A percentile compares a stretch with the other conserved stretches of the same genome.
Conservation (phyloP, 257 asterid genomes). For the Solanum tarapatanum region DNA sequence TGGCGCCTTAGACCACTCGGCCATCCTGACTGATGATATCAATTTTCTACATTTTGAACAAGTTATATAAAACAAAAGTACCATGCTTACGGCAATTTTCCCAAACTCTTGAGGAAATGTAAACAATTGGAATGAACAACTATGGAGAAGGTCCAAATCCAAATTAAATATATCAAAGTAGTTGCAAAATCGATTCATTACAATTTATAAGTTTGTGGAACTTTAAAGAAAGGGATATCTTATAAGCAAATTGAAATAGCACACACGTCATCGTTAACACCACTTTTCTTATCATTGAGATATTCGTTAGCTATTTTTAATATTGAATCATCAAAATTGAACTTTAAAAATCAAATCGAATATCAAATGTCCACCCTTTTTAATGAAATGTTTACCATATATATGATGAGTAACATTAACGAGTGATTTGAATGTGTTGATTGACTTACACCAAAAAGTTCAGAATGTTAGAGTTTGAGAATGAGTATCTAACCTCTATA, state of each 20-base stretch:
- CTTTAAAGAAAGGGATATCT: no score
- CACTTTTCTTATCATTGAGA: no score
- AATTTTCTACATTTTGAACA: no score
- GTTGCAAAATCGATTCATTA: background rate
- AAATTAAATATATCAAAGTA: background rate
- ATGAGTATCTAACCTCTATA: background rate
- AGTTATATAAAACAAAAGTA: no score
- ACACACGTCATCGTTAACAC: accelerated
- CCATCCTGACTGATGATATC: constrained; percentile 49
- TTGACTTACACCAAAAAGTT: background rate
- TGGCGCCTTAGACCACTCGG: constrained; percentile 99
- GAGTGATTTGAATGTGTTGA: background rate
- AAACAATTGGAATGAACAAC: background rate
- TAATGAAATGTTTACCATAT: background rate
- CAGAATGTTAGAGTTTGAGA: no score
- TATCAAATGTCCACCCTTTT: background rate
- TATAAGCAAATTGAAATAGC: background rate
- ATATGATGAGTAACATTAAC: background rate
- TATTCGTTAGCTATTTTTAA: no score
- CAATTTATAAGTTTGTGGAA: background rate
- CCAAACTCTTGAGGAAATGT: background rate
- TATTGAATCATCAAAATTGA: no score
- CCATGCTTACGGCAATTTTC: background rate
- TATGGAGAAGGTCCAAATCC: background rate
- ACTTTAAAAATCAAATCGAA: background rate